These are phyloP conservation scores for Phlyctochytrium planicorne DNA, from an alignment of 192 early-diverging fungal species.

Conservation along the genomic window DNA sequence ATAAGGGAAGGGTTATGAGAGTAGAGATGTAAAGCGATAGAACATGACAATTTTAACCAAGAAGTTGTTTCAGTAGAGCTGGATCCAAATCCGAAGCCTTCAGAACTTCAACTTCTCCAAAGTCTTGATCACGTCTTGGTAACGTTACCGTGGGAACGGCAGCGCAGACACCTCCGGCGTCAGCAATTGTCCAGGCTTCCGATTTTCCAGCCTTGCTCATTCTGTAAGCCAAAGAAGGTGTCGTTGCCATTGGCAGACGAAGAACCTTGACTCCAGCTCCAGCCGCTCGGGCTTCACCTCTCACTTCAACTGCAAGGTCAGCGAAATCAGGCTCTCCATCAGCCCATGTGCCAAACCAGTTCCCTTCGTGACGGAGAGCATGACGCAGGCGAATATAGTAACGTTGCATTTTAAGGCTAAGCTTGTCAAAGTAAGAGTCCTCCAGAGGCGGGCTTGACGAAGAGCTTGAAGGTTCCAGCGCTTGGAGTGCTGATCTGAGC, in stretches of 20 bases:
- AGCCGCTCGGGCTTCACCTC: neutral
- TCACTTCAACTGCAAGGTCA: neutral
- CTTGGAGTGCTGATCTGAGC: neutral
- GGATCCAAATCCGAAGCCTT: too few relatives aligned
- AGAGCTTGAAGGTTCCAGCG: neutral
- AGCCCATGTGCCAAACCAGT: neutral
- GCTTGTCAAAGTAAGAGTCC: too few relatives aligned
- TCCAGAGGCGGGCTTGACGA: neutral
- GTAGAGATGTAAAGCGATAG: too few relatives aligned
- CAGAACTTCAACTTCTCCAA: too few relatives aligned
- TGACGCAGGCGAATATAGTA: neutral
- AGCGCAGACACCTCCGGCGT: neutral
- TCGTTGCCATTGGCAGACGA: neutral
- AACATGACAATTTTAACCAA: too few relatives aligned
- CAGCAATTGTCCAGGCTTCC: neutral
- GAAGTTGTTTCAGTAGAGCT: too few relatives aligned
- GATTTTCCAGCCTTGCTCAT: neutral
- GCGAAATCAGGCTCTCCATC: neutral
- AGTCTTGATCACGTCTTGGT: too few relatives aligned
- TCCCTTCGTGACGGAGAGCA: neutral
- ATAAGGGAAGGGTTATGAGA: too few relatives aligned
- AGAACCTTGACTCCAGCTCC: neutral
- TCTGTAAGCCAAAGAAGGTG: neutral
- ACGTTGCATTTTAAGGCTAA: too few relatives aligned
- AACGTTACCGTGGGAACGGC: too few relatives aligned